Percentiles rank a stretch among this genome's conserved stretches.
Evolutionary conservation across 805 yeast genomes (phyloP).

Genomic region (Pichia occidentalis): DNA sequence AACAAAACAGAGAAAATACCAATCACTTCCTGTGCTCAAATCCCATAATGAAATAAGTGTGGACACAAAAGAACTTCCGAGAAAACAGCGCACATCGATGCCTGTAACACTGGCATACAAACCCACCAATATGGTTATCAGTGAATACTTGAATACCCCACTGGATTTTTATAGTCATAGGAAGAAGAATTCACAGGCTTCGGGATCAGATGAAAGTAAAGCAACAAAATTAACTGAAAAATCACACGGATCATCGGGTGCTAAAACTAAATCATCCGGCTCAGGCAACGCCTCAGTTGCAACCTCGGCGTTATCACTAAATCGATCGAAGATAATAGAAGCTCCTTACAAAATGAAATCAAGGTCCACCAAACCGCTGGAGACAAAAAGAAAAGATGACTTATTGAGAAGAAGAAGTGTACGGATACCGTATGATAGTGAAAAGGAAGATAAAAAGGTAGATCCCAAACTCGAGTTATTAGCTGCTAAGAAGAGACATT

Average conservation of each 20-base stretch:
- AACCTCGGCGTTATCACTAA: conserved; percentile 5
- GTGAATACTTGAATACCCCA: conserved; percentile 14
- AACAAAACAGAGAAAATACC: conserved; percentile 6
- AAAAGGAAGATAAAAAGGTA: background rate
- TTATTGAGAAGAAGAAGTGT: conserved; percentile 3
- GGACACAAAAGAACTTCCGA: background rate
- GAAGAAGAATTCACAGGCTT: conserved; percentile 2
- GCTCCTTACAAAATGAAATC: conserved; percentile 2
- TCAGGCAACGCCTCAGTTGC: conserved; percentile 10
- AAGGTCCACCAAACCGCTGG: conserved; percentile 2
- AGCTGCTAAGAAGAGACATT: background rate
- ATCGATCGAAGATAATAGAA: background rate
- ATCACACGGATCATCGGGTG: conserved; percentile 2
- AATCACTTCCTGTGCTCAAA: conserved; percentile 10
- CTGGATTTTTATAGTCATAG: conserved; percentile 13
- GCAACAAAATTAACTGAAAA: conserved; percentile 1
- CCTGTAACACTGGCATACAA: conserved; percentile 11
- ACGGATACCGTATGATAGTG: conserved; percentile 1
- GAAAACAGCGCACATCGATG: conserved; percentile 12
- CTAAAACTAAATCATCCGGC: conserved; percentile 3
- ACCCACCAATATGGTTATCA: conserved; percentile 12
- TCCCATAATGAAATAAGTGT: background rate
- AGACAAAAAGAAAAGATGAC: conserved; percentile 9
- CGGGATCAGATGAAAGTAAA: background rate
- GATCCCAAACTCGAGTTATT: background rate